Percentiles rank a stretch among this genome's conserved stretches.
phyloP scores from a whole-genome alignment of 768 basidiomycete genomes.

The Trametes cinnabarina region DNA sequence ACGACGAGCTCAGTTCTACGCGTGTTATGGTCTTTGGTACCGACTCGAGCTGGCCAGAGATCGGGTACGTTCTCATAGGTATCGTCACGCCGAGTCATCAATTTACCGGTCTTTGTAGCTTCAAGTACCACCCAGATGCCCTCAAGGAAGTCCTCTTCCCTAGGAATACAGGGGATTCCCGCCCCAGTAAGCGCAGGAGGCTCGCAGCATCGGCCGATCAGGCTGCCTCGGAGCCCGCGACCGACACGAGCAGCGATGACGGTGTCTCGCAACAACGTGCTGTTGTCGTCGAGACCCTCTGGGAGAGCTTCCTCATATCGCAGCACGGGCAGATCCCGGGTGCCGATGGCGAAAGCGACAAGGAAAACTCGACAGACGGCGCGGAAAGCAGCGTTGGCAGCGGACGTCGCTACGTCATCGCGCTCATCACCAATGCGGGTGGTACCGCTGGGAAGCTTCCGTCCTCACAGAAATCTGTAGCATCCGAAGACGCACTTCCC shows the following conservation, averaged over 20 bases:
- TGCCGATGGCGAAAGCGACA: constrained; percentile 10
- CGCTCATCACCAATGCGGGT: constrained; percentile 14
- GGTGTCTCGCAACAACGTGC: constrained; percentile 14
- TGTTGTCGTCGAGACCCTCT: constrained; percentile 30
- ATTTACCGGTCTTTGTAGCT: constrained; percentile 17
- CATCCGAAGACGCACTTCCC: not conserved
- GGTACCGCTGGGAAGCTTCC: constrained; percentile 12
- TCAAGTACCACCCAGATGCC: constrained; percentile 31
- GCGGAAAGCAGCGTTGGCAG: not conserved
- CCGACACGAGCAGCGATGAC: constrained; percentile 5
- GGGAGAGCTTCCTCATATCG: constrained; percentile 30
- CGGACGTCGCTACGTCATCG: constrained; percentile 18
- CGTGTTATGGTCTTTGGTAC: constrained; percentile 20
- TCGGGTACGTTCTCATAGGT: not conserved
- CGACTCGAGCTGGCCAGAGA: constrained; percentile 18
- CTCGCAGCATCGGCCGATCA: constrained; percentile 2
- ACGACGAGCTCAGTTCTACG: constrained; percentile 9
- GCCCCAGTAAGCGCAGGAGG: constrained; percentile 19
- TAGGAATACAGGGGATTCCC: not conserved
- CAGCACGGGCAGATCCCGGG: constrained; percentile 18
- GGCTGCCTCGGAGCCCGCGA: not conserved
- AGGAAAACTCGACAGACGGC: constrained; percentile 16
- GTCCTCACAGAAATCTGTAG: not conserved
- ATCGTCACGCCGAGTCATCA: not conserved
- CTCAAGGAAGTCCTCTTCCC: constrained; percentile 28